Evolutionary conservation across 768 basidiomycete genomes (phyloP), one percentile per base, ranked within the genome.

Genomic region (Chalciporus piperatus): DNA sequence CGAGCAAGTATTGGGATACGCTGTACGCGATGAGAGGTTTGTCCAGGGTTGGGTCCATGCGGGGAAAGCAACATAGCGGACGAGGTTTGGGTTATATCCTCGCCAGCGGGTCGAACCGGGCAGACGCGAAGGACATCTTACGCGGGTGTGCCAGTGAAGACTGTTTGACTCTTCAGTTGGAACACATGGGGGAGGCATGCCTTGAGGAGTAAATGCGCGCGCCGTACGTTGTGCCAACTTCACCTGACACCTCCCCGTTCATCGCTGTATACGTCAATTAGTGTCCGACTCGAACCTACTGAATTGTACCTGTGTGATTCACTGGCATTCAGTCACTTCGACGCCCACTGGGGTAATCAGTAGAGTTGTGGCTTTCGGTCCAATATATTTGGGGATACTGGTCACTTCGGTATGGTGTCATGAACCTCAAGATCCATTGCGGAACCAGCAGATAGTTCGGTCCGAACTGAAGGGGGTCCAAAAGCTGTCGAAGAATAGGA

Each of bases 1-100:
- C 65, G 17, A 66, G 56, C 19, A 66, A 20, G 41, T 62, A 61
- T 45, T 66, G 59, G 28, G 59, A 44, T 16, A 59, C 12, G 27
- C 32, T 54, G 49, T 65, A 65, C 25, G 52, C 33, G 20, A 52
- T 10, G 9, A 57, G 48, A 43, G 46, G 38, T 20, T 50, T 50
- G 19, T 52, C 50, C 43, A 42, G 22, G 17, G 54, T 32, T 27
- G 41, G 19, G 16, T 57, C 51, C 60, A 58, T 9, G 17, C 7
- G 22, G 45, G 41, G 52, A 43, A n/a, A 9, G 38, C 10, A 14
- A 32, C 44, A 17, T 37, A 16, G 35, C n/a, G n/a, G 35, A 37
- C 16, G 35, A 16, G 1, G 17, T n/a, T n/a, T 9, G 22, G 6
- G 8, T 59, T 52, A 52, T 59, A 64, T 52, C 30, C 33, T 52